These are phyloP conservation scores for Chlorella sp. DNA, from an alignment of 139 green algal genomes.

Conservation along the genomic window DNA sequence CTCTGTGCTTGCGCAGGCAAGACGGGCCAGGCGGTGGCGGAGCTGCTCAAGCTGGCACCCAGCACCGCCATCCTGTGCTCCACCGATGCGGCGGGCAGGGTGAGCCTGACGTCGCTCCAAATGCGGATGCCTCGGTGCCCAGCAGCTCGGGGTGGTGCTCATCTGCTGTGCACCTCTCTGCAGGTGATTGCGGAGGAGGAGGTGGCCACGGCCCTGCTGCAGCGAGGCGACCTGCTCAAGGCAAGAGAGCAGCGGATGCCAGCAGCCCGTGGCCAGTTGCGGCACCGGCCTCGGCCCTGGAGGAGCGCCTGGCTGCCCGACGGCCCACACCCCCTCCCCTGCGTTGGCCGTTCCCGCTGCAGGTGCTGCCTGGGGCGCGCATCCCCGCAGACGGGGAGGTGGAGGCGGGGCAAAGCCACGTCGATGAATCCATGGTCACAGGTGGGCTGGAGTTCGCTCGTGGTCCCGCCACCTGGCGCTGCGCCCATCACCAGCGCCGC, in stretches of 20 bases:
- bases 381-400: constrained; percentile 88
- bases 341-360: too few species aligned
- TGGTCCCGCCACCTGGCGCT: neutral
- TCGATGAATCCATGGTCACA: constrained; percentile 96
- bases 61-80: constrained; percentile 66
- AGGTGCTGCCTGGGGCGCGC: constrained; percentile 77
- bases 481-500: neutral
- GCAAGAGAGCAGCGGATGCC: too few species aligned
- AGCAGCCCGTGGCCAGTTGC: too few species aligned
- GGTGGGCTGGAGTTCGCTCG: constrained; percentile 34
- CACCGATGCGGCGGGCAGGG: too few species aligned
- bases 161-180: constrained; percentile 49
- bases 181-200: constrained; percentile 54
- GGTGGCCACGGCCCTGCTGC: constrained; percentile 72
- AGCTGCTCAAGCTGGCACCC: constrained; percentile 77
- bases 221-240: constrained; percentile 83
- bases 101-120: too few species aligned
- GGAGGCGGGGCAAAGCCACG: constrained; percentile 67
- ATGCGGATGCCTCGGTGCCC: too few species aligned
- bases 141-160: too few species aligned
- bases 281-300: too few species aligned
- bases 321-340: too few species aligned
- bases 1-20: too few species aligned
- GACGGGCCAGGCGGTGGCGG: too few species aligned
- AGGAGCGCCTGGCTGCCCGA: too few species aligned